These are phyloP conservation scores for Rhodotorula kratochvilovae DNA, from an alignment of 768 basidiomycete species.

Conservation along the genomic window DNA sequence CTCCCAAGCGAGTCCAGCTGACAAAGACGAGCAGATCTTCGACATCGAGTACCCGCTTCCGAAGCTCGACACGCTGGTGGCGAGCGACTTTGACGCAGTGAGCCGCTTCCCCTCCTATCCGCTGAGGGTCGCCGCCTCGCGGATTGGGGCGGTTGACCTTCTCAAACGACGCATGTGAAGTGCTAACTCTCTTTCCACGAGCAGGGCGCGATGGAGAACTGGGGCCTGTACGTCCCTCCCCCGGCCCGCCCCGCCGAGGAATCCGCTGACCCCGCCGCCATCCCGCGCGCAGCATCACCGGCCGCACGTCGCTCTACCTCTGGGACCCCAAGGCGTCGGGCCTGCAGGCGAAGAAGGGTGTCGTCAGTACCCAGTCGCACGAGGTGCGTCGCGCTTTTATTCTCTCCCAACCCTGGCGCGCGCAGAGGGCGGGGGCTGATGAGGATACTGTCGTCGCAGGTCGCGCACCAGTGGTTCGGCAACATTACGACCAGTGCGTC, in stretches of 20 bases:
- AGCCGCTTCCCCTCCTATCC: neutral
- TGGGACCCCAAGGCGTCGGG: conserved; percentile 72
- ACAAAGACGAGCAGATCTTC: conserved; percentile 57
- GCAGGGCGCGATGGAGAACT: conserved; percentile 65
- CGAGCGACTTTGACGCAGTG: conserved; percentile 74
- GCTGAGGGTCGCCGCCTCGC: no score
- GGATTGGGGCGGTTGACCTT: neutral
- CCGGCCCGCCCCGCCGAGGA: neutral
- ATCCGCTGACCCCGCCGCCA: neutral
- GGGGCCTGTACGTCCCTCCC: conserved; percentile 51
- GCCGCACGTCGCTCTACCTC: conserved; percentile 73
- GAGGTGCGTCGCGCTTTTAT: conserved; percentile 63
- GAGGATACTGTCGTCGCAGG: neutral
- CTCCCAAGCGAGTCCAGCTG: neutral
- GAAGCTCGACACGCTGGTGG: conserved; percentile 89
- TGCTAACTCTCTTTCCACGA: neutral
- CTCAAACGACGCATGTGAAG: neutral
- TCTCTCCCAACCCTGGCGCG: no score
- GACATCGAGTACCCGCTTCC: conserved; percentile 87
- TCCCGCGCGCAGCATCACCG: conserved; percentile 58
- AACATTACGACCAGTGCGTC: conserved; percentile 58
- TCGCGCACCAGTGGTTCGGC: conserved; percentile 53
- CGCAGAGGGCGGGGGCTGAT: no score
- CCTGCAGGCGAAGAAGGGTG: conserved; percentile 68
- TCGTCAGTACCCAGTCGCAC: conserved; percentile 73